phyloP scores from a whole-genome alignment of 2,329 filamentous ascomycete genomes.

The Cladobotryum mycophilum region DNA sequence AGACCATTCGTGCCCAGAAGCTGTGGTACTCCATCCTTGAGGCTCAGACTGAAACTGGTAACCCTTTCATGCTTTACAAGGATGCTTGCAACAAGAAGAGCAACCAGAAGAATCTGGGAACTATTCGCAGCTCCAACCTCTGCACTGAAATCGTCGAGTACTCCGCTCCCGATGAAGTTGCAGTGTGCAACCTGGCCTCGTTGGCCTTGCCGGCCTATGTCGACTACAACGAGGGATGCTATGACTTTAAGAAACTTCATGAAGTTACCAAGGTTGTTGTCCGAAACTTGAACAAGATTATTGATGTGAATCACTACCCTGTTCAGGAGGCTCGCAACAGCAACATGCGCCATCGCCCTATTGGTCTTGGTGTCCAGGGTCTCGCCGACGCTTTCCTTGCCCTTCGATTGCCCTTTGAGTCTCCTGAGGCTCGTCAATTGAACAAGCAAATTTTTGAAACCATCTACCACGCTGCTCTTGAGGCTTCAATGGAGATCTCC shows the following conservation, averaged over 20 bases:
- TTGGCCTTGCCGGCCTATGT: constrained; percentile 87
- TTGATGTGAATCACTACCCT: constrained; percentile 98
- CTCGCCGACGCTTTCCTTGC: constrained; percentile 97
- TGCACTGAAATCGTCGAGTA: constrained; percentile 99
- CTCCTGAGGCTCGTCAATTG: constrained; percentile 82
- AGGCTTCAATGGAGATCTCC: constrained; percentile 80
- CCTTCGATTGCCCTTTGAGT: constrained; percentile 94
- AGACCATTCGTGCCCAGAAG: constrained; percentile 95
- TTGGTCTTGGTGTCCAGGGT: constrained; percentile 95
- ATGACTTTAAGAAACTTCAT: constrained; percentile 95
- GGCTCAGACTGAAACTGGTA: constrained; percentile 97
- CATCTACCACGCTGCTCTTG: constrained; percentile 93
- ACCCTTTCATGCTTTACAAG: constrained; percentile 99
- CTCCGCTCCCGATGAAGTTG: constrained; percentile 93
- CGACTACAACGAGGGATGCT: constrained; percentile 75
- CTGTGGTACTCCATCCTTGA: constrained; percentile 98
- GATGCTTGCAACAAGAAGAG: constrained; percentile 97
- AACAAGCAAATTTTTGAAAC: constrained; percentile 99
- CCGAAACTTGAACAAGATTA: constrained; percentile 95
- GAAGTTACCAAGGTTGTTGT: constrained; percentile 89
- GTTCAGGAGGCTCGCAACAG: constrained; percentile 88
- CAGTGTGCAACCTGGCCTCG: constrained; percentile 96
- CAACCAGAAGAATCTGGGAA: constrained; percentile 99
- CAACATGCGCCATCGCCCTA: constrained; percentile 94
- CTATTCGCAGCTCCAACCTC: constrained; percentile 96